Conservation (phyloP, 2,329 filamentous ascomycete genomes). For the Nigrograna mackinnonii region DNA sequence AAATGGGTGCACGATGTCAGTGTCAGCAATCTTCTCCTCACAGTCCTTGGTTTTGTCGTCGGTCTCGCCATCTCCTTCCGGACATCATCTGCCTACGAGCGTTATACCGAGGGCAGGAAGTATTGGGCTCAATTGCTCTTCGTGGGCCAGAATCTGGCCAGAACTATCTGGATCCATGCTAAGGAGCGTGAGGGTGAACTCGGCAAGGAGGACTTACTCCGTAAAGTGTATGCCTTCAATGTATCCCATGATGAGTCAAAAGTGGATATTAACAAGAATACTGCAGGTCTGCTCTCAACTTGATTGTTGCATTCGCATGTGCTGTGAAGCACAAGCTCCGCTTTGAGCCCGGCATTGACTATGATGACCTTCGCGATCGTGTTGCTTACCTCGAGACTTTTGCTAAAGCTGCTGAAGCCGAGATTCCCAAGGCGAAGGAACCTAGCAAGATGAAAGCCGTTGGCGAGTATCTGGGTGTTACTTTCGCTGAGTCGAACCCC, state of each 20-base stretch:
- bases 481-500: constrained; percentile 78
- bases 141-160: constrained; percentile 60
- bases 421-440: constrained; percentile 34
- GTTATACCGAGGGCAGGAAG: constrained; percentile 62
- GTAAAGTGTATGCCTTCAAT: constrained; percentile 55
- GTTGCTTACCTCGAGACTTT: constrained; percentile 76
- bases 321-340: constrained; percentile 82
- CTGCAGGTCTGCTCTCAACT: constrained; percentile 66
- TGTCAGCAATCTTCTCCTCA: constrained; percentile 69
- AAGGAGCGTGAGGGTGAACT: constrained; percentile 59
- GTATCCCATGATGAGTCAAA: background rate
- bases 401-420: constrained; percentile 58
- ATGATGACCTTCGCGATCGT: constrained; percentile 71
- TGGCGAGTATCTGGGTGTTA: constrained; percentile 75
- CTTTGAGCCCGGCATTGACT: constrained; percentile 78
- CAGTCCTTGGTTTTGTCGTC: constrained; percentile 80
- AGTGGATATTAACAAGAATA: constrained; percentile 12
- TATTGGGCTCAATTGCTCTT: constrained; percentile 64
- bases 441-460: constrained; percentile 58
- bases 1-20: constrained; percentile 52
- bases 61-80: constrained; percentile 75
- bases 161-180: constrained; percentile 86
- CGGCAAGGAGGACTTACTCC: constrained; percentile 68
- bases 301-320: constrained; percentile 76
- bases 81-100: constrained; percentile 76